Base-by-base conservation (phyloP, 1,139 yeast species). In the Yamadazyma mexicana region DNA sequence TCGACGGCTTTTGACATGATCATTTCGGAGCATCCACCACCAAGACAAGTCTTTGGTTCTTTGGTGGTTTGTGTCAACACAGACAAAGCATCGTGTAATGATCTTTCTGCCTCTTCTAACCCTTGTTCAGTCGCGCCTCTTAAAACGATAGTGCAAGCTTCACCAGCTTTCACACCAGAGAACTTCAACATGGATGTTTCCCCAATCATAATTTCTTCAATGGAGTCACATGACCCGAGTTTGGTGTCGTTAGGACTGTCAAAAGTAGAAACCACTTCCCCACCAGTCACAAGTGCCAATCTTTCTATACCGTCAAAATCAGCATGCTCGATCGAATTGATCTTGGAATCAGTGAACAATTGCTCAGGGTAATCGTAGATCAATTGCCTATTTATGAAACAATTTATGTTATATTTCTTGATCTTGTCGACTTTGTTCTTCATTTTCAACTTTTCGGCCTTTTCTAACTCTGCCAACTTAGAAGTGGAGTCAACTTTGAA, bases 1-100 rank as follows among this genome's bases (percentile, higher is more conserved):
- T 94, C 98, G 27, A 92, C 98, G 5, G 98, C 97, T 64, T 87
- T 88, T 10, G 97, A 86, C 98, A 92, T 92, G 54, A 88, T 75
- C 96, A 92, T 91, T 66, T 92, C 99, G 4, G 97, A 83, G 60
- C 97, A 91, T 20, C 99, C 99, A 50, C 97, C 99, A 42, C 99
- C 99, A 35, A 92, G 76, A 28, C 94, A 94, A 2, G 97, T 89
- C 61, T 91, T 81, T n/a, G 98, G 87, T 56, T 89, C 96, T 52
- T 75, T 81, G 1, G 97, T 92, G 12, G 98, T 92, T 67, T 94
- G 98, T 1, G 97, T 88, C 43, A 92, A 75, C 11, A 92, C 98
- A 2, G 96, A 87, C 44, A 92, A 74, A 1, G 99, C 98, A 66
- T 92, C 99, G 59, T 94, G 99, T 46, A 92, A 73, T 1, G 98